phyloP scores from a whole-genome alignment of 768 basidiomycete species.

The Russula lepida region DNA sequence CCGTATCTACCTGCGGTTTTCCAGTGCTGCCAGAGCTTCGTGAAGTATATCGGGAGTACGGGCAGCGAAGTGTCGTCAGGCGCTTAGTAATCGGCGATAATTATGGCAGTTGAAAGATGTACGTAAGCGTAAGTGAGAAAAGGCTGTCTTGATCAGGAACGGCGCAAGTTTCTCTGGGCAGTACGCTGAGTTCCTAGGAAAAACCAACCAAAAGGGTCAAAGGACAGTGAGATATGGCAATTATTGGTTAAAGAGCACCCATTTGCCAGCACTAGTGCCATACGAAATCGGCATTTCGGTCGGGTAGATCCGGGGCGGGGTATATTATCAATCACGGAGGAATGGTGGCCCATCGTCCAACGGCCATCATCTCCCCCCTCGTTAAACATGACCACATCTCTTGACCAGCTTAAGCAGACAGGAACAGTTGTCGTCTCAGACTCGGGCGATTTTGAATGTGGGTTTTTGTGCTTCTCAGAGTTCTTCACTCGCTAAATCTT shows the following conservation, averaged over 20 bases:
- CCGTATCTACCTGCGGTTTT: background rate
- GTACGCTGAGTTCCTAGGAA: background rate
- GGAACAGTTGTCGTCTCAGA: conserved; percentile 97
- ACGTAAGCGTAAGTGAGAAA: background rate
- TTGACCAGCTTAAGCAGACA: conserved; percentile 79
- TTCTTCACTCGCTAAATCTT: conserved; percentile 11
- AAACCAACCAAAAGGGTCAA: background rate
- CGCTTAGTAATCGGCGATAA: background rate
- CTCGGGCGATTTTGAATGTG: conserved; percentile 91
- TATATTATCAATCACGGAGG: conserved; percentile 2
- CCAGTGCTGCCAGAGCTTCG: background rate
- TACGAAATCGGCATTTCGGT: background rate
- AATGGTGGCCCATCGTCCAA: background rate
- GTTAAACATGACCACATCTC: conserved; percentile 58
- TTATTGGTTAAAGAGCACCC: too few species aligned
- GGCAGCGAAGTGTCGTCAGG: background rate
- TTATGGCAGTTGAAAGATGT: too few species aligned
- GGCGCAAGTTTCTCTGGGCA: background rate
- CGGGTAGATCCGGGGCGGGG: conserved; percentile 8
- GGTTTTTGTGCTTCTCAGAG: conserved; percentile 18
- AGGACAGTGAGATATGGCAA: too few species aligned
- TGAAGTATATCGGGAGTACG: background rate
- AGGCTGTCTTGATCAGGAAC: background rate
- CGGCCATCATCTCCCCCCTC: conserved; percentile 16
- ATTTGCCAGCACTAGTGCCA: too few species aligned